Percentiles rank a stretch among this genome's conserved stretches.
phyloP scores from a whole-genome alignment of 768 basidiomycete genomes.

The Pulveroboletus sp. region DNA sequence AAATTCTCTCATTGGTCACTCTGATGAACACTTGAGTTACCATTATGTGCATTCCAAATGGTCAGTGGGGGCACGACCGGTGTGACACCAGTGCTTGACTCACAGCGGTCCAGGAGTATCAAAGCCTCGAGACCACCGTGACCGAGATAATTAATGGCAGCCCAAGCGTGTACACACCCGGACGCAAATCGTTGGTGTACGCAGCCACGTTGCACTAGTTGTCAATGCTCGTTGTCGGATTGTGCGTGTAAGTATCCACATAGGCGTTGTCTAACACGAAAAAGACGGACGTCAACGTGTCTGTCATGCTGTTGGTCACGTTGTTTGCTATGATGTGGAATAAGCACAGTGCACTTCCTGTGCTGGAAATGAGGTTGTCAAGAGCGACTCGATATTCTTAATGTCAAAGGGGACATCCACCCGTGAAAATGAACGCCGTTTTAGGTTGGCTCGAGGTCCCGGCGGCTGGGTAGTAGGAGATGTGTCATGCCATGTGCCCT shows the following conservation, averaged over 20 bases:
- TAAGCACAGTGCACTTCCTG: conserved; percentile 17
- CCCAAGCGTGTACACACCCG: too few relatives aligned
- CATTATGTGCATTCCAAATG: too few relatives aligned
- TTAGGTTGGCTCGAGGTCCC: too few relatives aligned
- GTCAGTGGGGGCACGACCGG: too few relatives aligned
- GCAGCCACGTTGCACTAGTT: conserved; percentile 16
- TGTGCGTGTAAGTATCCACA: conserved; percentile 1
- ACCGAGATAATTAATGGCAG: too few relatives aligned
- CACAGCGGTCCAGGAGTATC: too few relatives aligned
- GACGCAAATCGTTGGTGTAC: conserved; percentile 11
- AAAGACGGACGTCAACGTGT: not conserved
- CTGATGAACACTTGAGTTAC: too few relatives aligned
- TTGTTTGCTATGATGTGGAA: conserved; percentile 18
- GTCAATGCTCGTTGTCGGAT: not conserved
- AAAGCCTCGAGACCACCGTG: too few relatives aligned
- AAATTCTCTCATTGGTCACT: too few relatives aligned
- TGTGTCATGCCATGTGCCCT: conserved; percentile 20
- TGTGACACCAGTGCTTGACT: too few relatives aligned
- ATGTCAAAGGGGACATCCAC: not conserved
- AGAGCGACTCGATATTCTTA: not conserved
- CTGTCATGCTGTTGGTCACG: not conserved
- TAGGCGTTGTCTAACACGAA: conserved; percentile 8
- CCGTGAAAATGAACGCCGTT: conserved; percentile 15
- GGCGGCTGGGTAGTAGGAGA: not conserved
- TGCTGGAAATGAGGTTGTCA: not conserved